Base-by-base conservation (phyloP, 495 filamentous ascomycete species). In the Xylaria scruposa region DNA sequence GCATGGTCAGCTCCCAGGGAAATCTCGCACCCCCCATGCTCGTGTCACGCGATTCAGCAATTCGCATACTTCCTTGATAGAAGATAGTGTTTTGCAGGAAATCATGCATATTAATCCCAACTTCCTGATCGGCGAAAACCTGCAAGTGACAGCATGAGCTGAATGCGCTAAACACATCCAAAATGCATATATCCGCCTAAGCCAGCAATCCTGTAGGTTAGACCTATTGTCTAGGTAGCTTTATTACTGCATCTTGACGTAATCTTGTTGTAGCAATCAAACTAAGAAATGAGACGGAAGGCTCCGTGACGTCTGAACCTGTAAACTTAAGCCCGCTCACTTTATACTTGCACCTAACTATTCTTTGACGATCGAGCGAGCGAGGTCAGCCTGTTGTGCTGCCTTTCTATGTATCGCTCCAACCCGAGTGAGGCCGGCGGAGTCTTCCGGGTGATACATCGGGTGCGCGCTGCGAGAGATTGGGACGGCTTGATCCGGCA, bases 401-500 rank as follows among this genome's bases (percentile, higher is more conserved):
- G 67, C 54, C 6, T 26, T 7, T n/a, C 0, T 33, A 40, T 69
- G 24, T 33, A 31, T 70, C 38, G 31, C 31, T 2, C 61, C 15
- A 56, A 65, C 40, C 56, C 46, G 17, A 62, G 26, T 19, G 42
- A 70, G 10, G 29, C 24, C 60, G 69, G 69, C 33, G 56, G 29
- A 17, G 49, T 31, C 15, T 65, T 40, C 69, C 69, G 69, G 49
- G 24, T 63, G 69, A n/a, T 47, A 46, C 58, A 49, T 65, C 49
- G 40, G 38, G 33, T 46, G 47, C 44, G 36, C 49, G 51, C 62
- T 21, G 29, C 31, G 51, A 51, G 38, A 49, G 49, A 66, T 24
- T 56, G 67, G 53, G 42, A 36, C 65, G 53, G 53, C 54, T 49
- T 69, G 17, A 61, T 46, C 54, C 38, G 54, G 54, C 44, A 49